Conservation (phyloP, 345 rosid species). For the Aquilaria malaccensis region DNA sequence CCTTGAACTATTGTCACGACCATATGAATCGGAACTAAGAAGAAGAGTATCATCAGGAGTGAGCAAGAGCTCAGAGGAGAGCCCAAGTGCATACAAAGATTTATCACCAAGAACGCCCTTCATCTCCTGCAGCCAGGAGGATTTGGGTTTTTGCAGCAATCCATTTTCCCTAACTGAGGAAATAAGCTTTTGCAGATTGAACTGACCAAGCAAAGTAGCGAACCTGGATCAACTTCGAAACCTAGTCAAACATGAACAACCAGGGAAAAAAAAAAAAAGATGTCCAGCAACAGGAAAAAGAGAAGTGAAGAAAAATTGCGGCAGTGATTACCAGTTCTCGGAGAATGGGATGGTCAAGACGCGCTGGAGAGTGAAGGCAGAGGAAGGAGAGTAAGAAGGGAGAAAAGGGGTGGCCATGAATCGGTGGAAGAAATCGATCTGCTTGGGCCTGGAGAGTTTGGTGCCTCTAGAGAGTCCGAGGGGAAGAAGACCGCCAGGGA, state of each 20-base stretch:
- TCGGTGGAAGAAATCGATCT: slow-evolving; percentile 80
- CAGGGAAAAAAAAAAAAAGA: no score
- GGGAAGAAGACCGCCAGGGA: slow-evolving; percentile 58
- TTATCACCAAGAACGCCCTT: slow-evolving; percentile 41
- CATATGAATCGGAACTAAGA: slow-evolving; percentile 48
- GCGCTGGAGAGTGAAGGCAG: slow-evolving; percentile 54
- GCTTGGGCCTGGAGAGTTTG: slow-evolving; percentile 64
- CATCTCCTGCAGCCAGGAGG: slow-evolving; percentile 27
- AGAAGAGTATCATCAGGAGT: slow-evolving; percentile 63
- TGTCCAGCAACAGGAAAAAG: no score
- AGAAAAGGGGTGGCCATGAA: slow-evolving; percentile 71
- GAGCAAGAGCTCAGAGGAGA: slow-evolving; percentile 61
- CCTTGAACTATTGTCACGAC: slow-evolving; percentile 35
- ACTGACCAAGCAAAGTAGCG: slow-evolving; percentile 60
- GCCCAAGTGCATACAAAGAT: slow-evolving; percentile 68
- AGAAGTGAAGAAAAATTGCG: background rate
- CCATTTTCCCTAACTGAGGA: slow-evolving; percentile 34
- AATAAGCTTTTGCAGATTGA: slow-evolving; percentile 61
- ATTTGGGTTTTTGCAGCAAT: slow-evolving; percentile 17
- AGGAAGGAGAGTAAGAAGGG: slow-evolving; percentile 50
- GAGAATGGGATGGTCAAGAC: slow-evolving; percentile 51
- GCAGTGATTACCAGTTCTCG: slow-evolving; percentile 48
- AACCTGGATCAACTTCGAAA: slow-evolving; percentile 38
- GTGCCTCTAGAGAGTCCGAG: slow-evolving; percentile 76
- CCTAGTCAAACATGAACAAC: background rate